These are phyloP conservation scores for Strombidium stylifer DNA, from an alignment of 73 alveolate genomes.

Conservation along the genomic window DNA sequence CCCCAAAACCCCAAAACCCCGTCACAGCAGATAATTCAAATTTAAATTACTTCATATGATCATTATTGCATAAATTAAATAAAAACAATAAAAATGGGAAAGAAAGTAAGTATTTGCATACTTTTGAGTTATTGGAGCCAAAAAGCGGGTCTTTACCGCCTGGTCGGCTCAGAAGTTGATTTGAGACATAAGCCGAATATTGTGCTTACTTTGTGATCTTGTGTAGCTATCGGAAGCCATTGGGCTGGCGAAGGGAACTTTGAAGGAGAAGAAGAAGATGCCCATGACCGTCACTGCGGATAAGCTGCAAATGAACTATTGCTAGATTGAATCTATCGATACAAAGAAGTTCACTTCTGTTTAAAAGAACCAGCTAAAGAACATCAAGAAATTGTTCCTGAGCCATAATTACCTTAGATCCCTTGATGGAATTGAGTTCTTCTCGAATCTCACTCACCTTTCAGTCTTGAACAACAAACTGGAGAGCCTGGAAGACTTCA, in stretches of 20 bases:
- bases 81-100: too few species aligned
- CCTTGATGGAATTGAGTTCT: conserved; percentile 4
- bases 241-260: not conserved
- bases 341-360: not conserved
- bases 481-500: not conserved
- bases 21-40: not conserved
- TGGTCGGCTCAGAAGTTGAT: too few species aligned
- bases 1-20: not conserved
- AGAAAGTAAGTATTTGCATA: not conserved
- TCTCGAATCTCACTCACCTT: conserved; percentile 6
- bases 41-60: not conserved
- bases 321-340: not conserved
- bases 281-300: not conserved
- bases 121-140: too few species aligned
- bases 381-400: not conserved
- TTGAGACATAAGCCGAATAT: too few species aligned
- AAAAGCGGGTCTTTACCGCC: too few species aligned
- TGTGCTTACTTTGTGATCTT: too few species aligned
- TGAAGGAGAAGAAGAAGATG: not conserved
- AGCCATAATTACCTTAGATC: conserved; percentile 4
- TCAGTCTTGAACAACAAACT: conserved; percentile 6
- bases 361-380: not conserved
- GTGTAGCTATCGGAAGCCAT: not conserved
- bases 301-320: not conserved
- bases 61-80: too few species aligned